Conservation (phyloP, 495 filamentous ascomycete genomes). For the Venustampulla echinocandica region DNA sequence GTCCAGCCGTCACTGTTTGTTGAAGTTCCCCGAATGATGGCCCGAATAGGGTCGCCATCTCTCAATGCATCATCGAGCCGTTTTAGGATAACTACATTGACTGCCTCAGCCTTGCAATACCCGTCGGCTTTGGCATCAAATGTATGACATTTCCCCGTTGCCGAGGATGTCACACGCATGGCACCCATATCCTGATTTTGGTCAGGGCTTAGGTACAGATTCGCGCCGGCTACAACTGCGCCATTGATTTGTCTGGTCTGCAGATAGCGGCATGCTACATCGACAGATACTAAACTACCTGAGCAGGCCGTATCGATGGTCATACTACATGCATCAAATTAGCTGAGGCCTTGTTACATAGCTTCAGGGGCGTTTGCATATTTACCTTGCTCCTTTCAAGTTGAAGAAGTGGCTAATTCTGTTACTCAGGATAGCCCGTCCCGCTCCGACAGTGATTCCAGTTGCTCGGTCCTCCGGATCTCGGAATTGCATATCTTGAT, state of each 20-base stretch:
- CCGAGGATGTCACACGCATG: constrained; percentile 12
- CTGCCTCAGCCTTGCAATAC: constrained; percentile 56
- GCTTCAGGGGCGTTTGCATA: background rate
- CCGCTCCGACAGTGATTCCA: constrained; percentile 12
- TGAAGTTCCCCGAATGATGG: constrained; percentile 49
- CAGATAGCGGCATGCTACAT: constrained; percentile 40
- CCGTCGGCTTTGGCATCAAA: constrained; percentile 56
- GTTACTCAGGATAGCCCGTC: constrained; percentile 43
- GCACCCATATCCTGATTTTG: constrained; percentile 11
- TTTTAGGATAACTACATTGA: constrained; percentile 52
- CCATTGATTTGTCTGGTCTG: background rate
- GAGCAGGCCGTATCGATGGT: constrained; percentile 50
- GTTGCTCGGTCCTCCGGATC: constrained; percentile 28
- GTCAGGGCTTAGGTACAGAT: constrained; percentile 14
- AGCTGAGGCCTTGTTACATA: background rate
- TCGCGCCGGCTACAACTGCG: constrained; percentile 28
- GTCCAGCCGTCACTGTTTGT: constrained; percentile 50
- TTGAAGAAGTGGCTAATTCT: constrained; percentile 51
- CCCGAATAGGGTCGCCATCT: constrained; percentile 48
- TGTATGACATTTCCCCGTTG: constrained; percentile 46
- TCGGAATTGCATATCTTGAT: constrained; percentile 24
- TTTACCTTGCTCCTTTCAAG: constrained; percentile 35
- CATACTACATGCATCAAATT: constrained; percentile 34
- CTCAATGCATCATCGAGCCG: constrained; percentile 43
- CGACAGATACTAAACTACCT: constrained; percentile 38